These are phyloP conservation scores for Fraxinus floribunda DNA, from an alignment of 305 asterid species.

Conservation along the genomic window DNA sequence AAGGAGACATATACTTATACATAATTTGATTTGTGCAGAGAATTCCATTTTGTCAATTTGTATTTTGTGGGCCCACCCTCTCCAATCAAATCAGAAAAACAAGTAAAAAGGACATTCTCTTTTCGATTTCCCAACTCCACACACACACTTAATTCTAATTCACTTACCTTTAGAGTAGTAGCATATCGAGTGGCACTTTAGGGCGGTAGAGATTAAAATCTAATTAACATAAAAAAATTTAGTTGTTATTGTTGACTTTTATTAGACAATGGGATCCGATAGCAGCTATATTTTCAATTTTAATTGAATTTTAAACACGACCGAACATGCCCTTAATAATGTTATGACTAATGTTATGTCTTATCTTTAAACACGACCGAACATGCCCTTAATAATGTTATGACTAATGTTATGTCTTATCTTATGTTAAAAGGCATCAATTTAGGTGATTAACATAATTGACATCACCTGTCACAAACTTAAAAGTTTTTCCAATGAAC, in stretches of 20 bases:
- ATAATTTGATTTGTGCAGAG: constrained; percentile 7
- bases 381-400: too few relatives aligned
- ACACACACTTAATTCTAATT: background rate
- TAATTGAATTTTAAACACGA: too few relatives aligned
- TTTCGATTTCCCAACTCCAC: background rate
- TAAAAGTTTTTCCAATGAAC: background rate
- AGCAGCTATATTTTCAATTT: too few relatives aligned
- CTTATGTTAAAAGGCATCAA: background rate
- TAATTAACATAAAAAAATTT: too few relatives aligned
- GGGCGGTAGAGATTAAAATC: too few relatives aligned
- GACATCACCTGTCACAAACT: background rate
- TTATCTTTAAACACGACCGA: too few relatives aligned
- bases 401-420: too few relatives aligned
- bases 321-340: too few relatives aligned
- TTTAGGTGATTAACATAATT: too few relatives aligned
- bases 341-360: too few relatives aligned
- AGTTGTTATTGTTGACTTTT: too few relatives aligned
- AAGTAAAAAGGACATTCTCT: constrained; percentile 3
- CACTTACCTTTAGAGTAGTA: background rate
- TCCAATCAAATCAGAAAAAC: background rate
- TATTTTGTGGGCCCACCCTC: constrained; percentile 27
- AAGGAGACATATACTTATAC: constrained; percentile 33
- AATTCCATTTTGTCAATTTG: constrained; percentile 39
- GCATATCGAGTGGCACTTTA: background rate
- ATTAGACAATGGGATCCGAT: too few relatives aligned